Percentiles rank a stretch among this genome's conserved stretches.
Evolutionary conservation across 768 basidiomycete genomes (phyloP).

Genomic region (Rhizopogon rudus): DNA sequence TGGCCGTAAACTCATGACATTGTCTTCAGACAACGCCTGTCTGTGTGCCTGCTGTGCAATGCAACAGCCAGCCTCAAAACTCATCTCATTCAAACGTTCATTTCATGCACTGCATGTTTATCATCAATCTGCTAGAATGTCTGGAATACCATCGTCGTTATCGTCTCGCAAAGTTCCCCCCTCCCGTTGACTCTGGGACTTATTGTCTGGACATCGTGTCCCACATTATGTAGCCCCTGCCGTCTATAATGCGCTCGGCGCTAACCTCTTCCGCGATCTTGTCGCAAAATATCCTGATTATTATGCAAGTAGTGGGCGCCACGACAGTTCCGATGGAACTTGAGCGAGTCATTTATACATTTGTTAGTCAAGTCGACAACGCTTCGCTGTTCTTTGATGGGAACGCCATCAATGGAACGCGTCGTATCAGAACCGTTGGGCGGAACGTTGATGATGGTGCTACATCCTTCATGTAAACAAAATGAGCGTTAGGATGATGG

Average conservation of each 20-base stretch:
- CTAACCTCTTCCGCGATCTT: too few relatives aligned
- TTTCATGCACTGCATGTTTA: background rate
- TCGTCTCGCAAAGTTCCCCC: background rate
- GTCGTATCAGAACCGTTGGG: background rate
- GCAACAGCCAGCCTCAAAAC: background rate
- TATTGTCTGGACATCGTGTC: background rate
- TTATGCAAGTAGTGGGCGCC: background rate
- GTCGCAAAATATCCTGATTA: background rate
- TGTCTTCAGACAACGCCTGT: background rate
- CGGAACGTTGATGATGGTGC: background rate
- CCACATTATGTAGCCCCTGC: too few relatives aligned
- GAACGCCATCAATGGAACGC: background rate
- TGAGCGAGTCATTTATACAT: background rate
- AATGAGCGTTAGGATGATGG: background rate
- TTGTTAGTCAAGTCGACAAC: background rate
- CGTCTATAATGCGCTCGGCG: background rate
- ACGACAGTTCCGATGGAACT: background rate
- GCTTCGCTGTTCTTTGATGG: too few relatives aligned
- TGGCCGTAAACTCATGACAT: background rate
- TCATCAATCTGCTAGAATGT: background rate
- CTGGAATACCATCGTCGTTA: background rate
- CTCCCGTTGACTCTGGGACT: background rate
- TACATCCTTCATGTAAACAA: background rate
- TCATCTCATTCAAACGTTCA: background rate
- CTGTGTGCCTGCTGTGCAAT: background rate